A percentile compares a stretch with the other conserved stretches of the same genome.
Conservation (phyloP, 345 rosid genomes). For the Microcos paniculata region DNA sequence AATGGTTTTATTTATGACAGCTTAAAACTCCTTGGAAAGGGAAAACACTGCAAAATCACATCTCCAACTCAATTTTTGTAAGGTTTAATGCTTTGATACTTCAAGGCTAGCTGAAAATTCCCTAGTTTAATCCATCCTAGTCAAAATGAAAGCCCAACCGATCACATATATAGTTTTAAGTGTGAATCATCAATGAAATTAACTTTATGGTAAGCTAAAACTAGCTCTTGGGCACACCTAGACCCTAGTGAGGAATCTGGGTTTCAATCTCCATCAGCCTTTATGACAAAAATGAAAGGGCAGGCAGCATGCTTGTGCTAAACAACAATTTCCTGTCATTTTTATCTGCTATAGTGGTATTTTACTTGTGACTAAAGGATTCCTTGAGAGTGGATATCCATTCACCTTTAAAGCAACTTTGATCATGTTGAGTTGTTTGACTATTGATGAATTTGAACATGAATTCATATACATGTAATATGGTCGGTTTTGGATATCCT, state of each 20-base stretch:
- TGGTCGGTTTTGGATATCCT: slow-evolving; percentile 45
- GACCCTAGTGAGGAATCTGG: slow-evolving; percentile 23
- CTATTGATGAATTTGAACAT: slow-evolving; percentile 10
- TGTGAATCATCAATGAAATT: background rate
- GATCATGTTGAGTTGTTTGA: slow-evolving; percentile 14
- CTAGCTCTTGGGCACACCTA: background rate
- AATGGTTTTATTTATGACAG: background rate
- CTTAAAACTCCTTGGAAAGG: background rate
- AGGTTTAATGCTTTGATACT: background rate
- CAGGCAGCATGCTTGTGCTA: background rate
- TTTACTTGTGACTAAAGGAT: slow-evolving; percentile 49
- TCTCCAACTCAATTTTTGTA: background rate
- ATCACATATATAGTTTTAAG: background rate
- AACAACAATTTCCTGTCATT: slow-evolving; percentile 8
- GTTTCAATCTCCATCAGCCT: slow-evolving; percentile 21
- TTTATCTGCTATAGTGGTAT: slow-evolving; percentile 14
- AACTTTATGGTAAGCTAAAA: background rate
- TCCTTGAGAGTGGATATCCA: slow-evolving; percentile 50
- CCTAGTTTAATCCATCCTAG: background rate
- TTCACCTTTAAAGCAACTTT: slow-evolving; percentile 25
- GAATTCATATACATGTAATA: background rate
- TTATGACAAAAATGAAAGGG: slow-evolving; percentile 21
- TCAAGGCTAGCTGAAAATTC: too few relatives aligned
- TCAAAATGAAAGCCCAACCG: background rate
- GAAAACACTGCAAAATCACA: background rate